These are phyloP conservation scores for Elaeis oleifera DNA, from an alignment of 202 grass and related monocot genomes.

Conservation along the genomic window DNA sequence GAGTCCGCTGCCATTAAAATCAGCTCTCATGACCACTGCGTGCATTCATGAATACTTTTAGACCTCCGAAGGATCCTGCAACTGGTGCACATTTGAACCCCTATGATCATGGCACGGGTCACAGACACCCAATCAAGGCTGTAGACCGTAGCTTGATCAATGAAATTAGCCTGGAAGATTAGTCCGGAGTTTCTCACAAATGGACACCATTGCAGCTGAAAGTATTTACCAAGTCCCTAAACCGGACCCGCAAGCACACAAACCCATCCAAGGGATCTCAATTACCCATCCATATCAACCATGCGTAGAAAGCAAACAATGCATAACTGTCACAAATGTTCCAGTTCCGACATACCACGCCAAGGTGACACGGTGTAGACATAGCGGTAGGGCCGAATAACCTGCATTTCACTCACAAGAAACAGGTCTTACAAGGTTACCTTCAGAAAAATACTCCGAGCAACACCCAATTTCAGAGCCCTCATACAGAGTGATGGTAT, in stretches of 20 bases:
- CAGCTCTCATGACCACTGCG: constrained; percentile 76
- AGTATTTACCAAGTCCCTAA: constrained; percentile 60
- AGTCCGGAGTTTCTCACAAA: constrained; percentile 67
- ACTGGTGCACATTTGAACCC: constrained; percentile 52
- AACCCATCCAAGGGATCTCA: constrained; percentile 52
- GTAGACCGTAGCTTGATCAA: constrained; percentile 71
- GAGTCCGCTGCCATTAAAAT: constrained; percentile 86
- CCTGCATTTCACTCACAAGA: constrained; percentile 47
- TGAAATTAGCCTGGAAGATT: constrained; percentile 54
- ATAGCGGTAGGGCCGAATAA: constrained; percentile 44
- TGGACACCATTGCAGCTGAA: constrained; percentile 63
- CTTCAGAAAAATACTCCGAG: constrained; percentile 42
- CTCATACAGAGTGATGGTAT: constrained; percentile 71
- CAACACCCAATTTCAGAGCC: constrained; percentile 62
- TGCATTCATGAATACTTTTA: constrained; percentile 32
- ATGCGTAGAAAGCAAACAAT: constrained; percentile 43
- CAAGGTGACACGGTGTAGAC: constrained; percentile 35
- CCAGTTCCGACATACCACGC: constrained; percentile 45
- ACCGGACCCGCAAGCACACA: constrained; percentile 60
- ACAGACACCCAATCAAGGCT: constrained; percentile 64
- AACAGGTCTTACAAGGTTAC: constrained; percentile 63
- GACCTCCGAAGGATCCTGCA: constrained; percentile 46
- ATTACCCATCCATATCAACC: constrained; percentile 76
- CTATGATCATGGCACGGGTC: constrained; percentile 74
- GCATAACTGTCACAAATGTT: constrained; percentile 62